Evolutionary conservation across 140 eudicot genomes (phyloP), one percentile per base, ranked within the genome.

Genomic region (Senecio squalidus): DNA sequence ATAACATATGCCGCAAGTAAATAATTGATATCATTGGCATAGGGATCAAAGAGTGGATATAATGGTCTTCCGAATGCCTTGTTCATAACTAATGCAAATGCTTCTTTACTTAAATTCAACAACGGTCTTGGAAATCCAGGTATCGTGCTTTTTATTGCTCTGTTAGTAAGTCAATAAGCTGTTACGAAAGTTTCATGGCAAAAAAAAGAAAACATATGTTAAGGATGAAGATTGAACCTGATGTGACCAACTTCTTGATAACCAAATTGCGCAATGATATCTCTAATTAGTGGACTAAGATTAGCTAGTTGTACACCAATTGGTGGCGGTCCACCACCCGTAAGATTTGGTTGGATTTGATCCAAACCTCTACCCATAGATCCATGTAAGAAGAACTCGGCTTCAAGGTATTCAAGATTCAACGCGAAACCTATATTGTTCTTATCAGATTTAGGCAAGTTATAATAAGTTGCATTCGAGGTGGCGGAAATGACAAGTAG

Each of bases 111-210:
- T 56, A 90, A 50, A 50, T 90, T 70, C 75, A 86, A 18, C 40
- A 76, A 52, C 4, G 97, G 97, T 75, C 97, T 72, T 7, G 85
- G 77, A 60, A 90, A 80, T 48, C 95, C 95, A 7, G 25, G 33
- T 2, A 86, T 83, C 3, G 78, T 66, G 6, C 47, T 66, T 68
- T 83, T 79, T 3, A 90, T 80, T 6, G 94, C 95, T 78, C 97
- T 89, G 25, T 15, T n/a, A n/a, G n/a, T n/a, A n/a, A n/a, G n/a
- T n/a, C n/a, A n/a, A n/a, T n/a, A n/a, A n/a, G n/a, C n/a, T n/a
- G n/a, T n/a, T n/a, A n/a, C n/a, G n/a, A n/a, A n/a, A n/a, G n/a
- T n/a, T n/a, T n/a, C n/a, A n/a, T n/a, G n/a, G n/a, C n/a, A n/a
- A n/a, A n/a, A n/a, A n/a, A n/a, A n/a, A n/a, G n/a, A n/a, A n/a